Evolutionary conservation across 176 grass and related monocot species (phyloP), one percentile per base, ranked within the genome.

Genomic region (Triticum urartu): DNA sequence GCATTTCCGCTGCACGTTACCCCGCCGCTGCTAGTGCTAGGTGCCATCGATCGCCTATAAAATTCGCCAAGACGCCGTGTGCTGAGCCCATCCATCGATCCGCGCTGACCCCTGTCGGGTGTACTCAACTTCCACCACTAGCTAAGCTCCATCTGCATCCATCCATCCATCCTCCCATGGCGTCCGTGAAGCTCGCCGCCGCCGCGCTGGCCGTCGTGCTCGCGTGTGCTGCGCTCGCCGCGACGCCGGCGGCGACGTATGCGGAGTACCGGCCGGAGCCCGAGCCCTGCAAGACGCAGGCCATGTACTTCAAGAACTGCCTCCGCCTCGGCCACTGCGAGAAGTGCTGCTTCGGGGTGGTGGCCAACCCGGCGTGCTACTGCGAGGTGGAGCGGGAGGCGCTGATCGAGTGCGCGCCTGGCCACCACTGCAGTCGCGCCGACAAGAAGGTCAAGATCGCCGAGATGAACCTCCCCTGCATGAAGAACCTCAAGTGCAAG

Each of bases 341-440:
- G 10, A 10, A 5, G 14, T 83, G 81, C 81, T 83, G 81, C 34
- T 0, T 5, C 32, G 14, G 22, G 38, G 48, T 83, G 33, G 66
- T 83, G 14, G 10, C 1, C 5, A 2, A 83, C n/a, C 1, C 0
- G 1, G 0, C 17, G 50, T 83, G 81, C 81, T 20, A 28, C 68
- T 83, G 81, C 81, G 21, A 28, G 81, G 21, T 83, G 68, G 33
- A 83, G 81, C 68, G 50, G 81, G 50, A 83, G 50, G 50, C n/a
- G 3, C 50, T 61, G n/a, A 18, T 83, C 34, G 1, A 13, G 21
- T 83, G 81, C 81, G 11, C 56, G 7, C 7, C 13, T 2, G 28
- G 11, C 0, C 66, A 67, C 1, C 7, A 0, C 21, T 83, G 81
- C 18, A 3, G 11, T 0, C 6, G 7, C 4, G 52, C 35, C 2